Percentiles rank a stretch among this genome's conserved stretches.
Evolutionary conservation across 306 rosid species (phyloP).

Genomic region (Rosa chinensis): DNA sequence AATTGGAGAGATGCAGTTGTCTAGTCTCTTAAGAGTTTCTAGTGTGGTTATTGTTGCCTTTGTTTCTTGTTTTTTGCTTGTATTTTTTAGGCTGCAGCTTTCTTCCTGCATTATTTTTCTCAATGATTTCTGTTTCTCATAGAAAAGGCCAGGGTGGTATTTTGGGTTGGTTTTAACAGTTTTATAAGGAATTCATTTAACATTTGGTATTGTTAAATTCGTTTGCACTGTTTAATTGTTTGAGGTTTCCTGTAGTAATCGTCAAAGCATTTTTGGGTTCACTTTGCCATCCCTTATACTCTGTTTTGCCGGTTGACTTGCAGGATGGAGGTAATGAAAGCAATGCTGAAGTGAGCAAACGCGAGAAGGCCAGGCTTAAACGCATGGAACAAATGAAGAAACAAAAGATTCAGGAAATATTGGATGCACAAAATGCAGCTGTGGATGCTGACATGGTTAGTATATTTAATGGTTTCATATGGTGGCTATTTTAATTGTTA

Average conservation of each 20-base stretch:
- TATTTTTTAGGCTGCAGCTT: too few species aligned
- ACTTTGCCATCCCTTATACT: background rate
- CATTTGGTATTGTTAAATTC: background rate
- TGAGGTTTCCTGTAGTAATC: background rate
- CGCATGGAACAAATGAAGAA: slow-evolving; percentile 76
- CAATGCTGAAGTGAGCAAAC: slow-evolving; percentile 66
- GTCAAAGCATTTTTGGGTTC: background rate
- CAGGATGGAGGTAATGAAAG: slow-evolving; percentile 44
- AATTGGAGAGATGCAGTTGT: background rate
- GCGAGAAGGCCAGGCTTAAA: slow-evolving; percentile 79
- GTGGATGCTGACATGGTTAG: slow-evolving; percentile 94
- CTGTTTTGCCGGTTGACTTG: background rate
- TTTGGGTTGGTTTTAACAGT: background rate
- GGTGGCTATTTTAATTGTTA: background rate
- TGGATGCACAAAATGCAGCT: slow-evolving; percentile 78
- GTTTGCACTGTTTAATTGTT: background rate
- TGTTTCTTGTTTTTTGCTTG: background rate
- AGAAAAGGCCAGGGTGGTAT: background rate
- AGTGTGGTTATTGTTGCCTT: background rate
- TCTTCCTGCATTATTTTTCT: too few species aligned
- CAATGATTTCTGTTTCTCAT: background rate
- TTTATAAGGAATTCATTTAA: background rate
- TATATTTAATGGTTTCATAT: background rate
- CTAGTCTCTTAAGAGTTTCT: background rate
- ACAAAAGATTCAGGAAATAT: slow-evolving; percentile 86